A percentile compares a stretch with the other conserved stretches of the same genome.
These are phyloP conservation scores for Laguncularia racemosa DNA, from an alignment of 345 rosid genomes.

Conservation along the genomic window DNA sequence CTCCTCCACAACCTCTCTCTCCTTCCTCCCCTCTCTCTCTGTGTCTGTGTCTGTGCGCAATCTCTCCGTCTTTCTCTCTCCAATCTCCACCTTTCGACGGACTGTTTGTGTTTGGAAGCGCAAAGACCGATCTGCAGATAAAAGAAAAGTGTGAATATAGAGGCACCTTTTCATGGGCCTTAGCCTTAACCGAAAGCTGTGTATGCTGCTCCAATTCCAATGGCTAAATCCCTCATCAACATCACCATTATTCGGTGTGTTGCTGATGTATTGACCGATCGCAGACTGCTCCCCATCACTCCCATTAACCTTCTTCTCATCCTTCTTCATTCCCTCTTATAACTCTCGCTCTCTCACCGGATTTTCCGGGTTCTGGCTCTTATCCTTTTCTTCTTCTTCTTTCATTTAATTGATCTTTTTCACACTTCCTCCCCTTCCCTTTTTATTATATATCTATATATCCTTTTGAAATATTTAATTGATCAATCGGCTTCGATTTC, in stretches of 20 bases:
- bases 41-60: no score
- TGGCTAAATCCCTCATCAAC: conserved; percentile 18
- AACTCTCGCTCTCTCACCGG: conserved; percentile 22
- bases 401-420: neutral
- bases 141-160: neutral
- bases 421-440: neutral
- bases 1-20: neutral
- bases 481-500: neutral
- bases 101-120: neutral
- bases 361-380: conserved; percentile 6
- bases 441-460: neutral
- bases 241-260: conserved; percentile 6
- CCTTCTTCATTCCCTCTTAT: conserved; percentile 82
- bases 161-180: no score
- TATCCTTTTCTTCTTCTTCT: neutral
- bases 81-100: neutral
- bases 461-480: no score
- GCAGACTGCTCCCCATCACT: conserved; percentile 41
- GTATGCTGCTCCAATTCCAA: neutral
- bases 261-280: conserved; percentile 22
- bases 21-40: no score
- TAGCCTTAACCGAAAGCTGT: no score
- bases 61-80: neutral
- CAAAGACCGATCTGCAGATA: neutral
- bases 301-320: conserved; percentile 64